Base-by-base conservation (phyloP, 495 filamentous ascomycete genomes). In the Amphirosellinia nigrospora region DNA sequence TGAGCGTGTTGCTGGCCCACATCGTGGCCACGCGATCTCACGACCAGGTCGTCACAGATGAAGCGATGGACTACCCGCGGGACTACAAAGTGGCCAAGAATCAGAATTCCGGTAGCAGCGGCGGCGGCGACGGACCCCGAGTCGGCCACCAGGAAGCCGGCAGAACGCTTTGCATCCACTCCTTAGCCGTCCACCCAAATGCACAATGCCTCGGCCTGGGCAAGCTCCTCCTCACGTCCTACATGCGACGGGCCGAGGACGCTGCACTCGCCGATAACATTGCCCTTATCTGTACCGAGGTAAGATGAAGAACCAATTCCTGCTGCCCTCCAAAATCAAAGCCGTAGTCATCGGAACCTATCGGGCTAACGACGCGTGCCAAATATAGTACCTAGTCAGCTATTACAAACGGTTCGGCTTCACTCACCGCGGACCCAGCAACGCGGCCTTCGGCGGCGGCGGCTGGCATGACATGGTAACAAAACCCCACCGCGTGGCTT, bases 321-420 rank as follows among this genome's bases (percentile, higher is more conserved):
- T n/a, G 4, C 48, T 48, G 28, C 60, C 59, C 56, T 36, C 4
- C 23, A 23, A 58, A n/a, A n/a, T n/a, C n/a, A n/a, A n/a, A n/a
- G n/a, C n/a, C n/a, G n/a, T n/a, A n/a, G n/a, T n/a, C n/a, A n/a
- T n/a, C n/a, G n/a, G n/a, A n/a, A n/a, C n/a, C n/a, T n/a, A n/a
- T 36, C 21, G 5, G 13, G 30, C 53, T 68, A 38, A 68, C 21
- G 13, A 46, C 9, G 9, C 19, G 28, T 32, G 11, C 9, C 26
- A 2, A 30, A 58, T 45, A 75, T 53, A 86, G 81, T 80, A 87
- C 56, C 77, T 96, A 36, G 80, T 94, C 16, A 74, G 80, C 0
- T 98, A 91, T 77, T 98, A 97, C 76, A 86, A 93, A 75, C 84
- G 83, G 10, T 87, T 93, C 52, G 93, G 93, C 0, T 98, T 95